phyloP scores from a whole-genome alignment of 116 monocot species.

The Trichopus zeylanicus region DNA sequence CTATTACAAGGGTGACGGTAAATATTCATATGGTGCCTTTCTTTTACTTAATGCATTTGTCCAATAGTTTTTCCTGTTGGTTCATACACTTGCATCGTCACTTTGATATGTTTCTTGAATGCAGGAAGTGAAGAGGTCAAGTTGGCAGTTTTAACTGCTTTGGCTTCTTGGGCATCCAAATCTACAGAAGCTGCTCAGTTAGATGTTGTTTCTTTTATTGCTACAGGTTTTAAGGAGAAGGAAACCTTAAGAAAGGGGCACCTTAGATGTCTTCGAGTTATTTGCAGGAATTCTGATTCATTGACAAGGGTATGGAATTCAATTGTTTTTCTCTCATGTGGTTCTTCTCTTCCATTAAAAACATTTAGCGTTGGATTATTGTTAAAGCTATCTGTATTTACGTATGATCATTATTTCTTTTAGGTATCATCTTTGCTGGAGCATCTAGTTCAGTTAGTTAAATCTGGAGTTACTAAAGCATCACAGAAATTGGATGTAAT shows the following conservation, averaged over 20 bases:
- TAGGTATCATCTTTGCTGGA: constrained; percentile 68
- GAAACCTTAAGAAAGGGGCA: constrained; percentile 85
- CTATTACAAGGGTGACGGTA: constrained; percentile 87
- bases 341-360: not conserved
- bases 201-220: constrained; percentile 67
- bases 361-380: not conserved
- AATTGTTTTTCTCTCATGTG: not conserved
- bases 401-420: not conserved
- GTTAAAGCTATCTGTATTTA: not conserved
- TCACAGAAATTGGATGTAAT: constrained; percentile 91
- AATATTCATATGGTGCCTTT: not conserved
- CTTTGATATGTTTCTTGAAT: constrained; percentile 6
- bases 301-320: constrained; percentile 38
- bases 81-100: not conserved
- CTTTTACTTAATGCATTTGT: not conserved
- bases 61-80: not conserved
- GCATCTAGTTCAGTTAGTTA: constrained; percentile 63
- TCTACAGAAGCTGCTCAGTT: constrained; percentile 55
- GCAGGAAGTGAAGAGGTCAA: constrained; percentile 97
- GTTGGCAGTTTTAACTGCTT: constrained; percentile 62
- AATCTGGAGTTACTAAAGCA: constrained; percentile 81
- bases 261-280: constrained; percentile 58
- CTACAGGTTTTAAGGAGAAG: constrained; percentile 80
- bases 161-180: constrained; percentile 69
- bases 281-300: constrained; percentile 68